Evolutionary conservation across 306 rosid species (phyloP).

Genomic region (Myrica gale): DNA sequence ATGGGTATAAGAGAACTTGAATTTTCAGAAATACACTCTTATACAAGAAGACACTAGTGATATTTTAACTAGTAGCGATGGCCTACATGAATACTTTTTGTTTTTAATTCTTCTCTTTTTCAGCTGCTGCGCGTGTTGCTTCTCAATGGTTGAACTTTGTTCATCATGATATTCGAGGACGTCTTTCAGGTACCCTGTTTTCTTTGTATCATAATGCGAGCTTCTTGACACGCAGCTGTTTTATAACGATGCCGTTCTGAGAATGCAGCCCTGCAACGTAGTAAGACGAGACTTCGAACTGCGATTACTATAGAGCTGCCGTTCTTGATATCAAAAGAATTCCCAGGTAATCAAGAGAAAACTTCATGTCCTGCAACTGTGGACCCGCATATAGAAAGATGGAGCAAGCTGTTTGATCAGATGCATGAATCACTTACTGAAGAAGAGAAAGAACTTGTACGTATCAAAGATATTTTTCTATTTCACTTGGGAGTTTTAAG

Average conservation of each 20-base stretch:
- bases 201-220: neutral
- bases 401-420: constrained; percentile 74
- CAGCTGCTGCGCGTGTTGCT: constrained; percentile 92
- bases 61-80: neutral
- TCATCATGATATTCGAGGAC: constrained; percentile 63
- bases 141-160: constrained; percentile 93
- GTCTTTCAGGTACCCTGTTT: constrained; percentile 45
- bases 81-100: constrained; percentile 9
- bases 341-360: constrained; percentile 48
- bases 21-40: neutral
- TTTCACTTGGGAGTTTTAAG: no score
- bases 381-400: constrained; percentile 76
- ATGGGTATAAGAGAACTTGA: constrained; percentile 4
- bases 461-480: constrained; percentile 16
- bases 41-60: constrained; percentile 6
- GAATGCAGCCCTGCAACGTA: constrained; percentile 71
- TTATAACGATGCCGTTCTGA: constrained; percentile 23
- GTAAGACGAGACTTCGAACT: constrained; percentile 76
- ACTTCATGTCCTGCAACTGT: constrained; percentile 45
- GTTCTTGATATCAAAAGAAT: constrained; percentile 66
- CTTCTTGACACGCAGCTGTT: constrained; percentile 7
- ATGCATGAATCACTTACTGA: constrained; percentile 85
- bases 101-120: constrained; percentile 14
- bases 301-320: constrained; percentile 81
- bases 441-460: constrained; percentile 93